Percentiles rank a stretch among this genome's conserved stretches.
phyloP scores from a whole-genome alignment of 495 filamentous ascomycete genomes.

The Hypoxylon fragiforme region DNA sequence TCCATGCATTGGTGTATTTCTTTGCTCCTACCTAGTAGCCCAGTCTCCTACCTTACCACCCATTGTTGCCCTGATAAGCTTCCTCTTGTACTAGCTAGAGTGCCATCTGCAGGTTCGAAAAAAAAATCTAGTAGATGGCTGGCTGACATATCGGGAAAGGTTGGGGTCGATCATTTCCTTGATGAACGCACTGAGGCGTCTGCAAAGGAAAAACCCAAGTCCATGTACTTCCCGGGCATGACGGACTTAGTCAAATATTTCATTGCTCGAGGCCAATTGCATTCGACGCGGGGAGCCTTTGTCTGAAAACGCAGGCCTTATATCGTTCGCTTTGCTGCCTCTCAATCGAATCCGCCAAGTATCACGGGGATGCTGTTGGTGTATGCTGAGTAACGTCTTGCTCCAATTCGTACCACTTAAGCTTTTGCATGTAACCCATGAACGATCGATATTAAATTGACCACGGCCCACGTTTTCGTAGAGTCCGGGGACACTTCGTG shows the following conservation, averaged over 20 bases:
- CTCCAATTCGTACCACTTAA: conserved; percentile 25
- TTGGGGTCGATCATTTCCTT: conserved; percentile 22
- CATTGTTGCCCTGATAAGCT: conserved; percentile 18
- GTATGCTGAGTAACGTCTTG: conserved; percentile 11
- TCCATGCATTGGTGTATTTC: conserved; percentile 7
- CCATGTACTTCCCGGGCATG: conserved; percentile 1
- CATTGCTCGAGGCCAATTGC: not conserved
- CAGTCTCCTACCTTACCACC: conserved; percentile 8
- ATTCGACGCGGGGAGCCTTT: conserved; percentile 2
- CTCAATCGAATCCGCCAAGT: not conserved
- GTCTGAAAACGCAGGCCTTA: conserved; percentile 5
- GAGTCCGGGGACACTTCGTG: conserved; percentile 22
- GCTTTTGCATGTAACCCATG: conserved; percentile 33
- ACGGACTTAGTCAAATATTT: conserved; percentile 1
- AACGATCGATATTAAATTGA: conserved; percentile 13
- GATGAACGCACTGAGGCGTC: conserved; percentile 11
- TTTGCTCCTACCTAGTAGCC: conserved; percentile 15
- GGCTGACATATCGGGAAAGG: conserved; percentile 20
- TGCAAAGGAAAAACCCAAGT: conserved; percentile 4
- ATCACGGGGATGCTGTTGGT: conserved; percentile 1
- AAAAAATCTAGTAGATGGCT: conserved; percentile 23
- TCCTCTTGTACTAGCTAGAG: conserved; percentile 5
- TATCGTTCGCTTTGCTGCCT: conserved; percentile 1
- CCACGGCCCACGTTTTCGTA: conserved; percentile 16
- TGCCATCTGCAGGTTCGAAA: conserved; percentile 23